A percentile compares a stretch with the other conserved stretches of the same genome.
Conservation (phyloP, 176 grass and related monocot species). For the Zoysia japonica region DNA sequence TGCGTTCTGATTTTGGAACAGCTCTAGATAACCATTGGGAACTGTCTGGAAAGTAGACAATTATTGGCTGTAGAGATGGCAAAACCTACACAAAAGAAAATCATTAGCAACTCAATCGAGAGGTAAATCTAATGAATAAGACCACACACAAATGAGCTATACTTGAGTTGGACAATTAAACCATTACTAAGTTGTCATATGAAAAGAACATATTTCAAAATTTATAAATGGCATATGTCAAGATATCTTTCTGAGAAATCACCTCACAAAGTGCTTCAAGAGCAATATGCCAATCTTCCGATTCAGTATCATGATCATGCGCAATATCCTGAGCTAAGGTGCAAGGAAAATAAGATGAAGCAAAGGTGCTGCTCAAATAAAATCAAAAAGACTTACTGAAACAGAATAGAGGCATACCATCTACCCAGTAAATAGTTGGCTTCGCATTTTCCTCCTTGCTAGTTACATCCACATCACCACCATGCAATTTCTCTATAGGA, state of each 20-base stretch:
- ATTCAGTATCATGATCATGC: constrained; percentile 64
- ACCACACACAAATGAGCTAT: background rate
- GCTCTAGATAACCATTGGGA: constrained; percentile 81
- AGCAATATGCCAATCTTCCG: constrained; percentile 78
- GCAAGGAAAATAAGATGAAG: constrained; percentile 36
- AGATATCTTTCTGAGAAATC: constrained; percentile 41
- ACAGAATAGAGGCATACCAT: constrained; percentile 72
- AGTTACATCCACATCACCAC: constrained; percentile 46
- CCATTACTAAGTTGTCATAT: background rate
- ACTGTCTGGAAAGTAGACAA: constrained; percentile 92
- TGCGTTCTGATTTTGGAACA: constrained; percentile 71
- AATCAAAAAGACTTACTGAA: constrained; percentile 15
- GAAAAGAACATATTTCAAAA: constrained; percentile 5
- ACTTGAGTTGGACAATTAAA: background rate
- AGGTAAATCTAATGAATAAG: constrained; percentile 26
- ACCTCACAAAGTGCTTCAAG: constrained; percentile 91
- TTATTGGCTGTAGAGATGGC: constrained; percentile 71
- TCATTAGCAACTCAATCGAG: background rate
- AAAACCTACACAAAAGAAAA: constrained; percentile 60
- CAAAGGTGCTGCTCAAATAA: constrained; percentile 26
- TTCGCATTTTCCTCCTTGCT: constrained; percentile 48
- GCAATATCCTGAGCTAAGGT: constrained; percentile 84
- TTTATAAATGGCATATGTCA: constrained; percentile 3
- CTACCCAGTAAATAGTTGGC: constrained; percentile 68
- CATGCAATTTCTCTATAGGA: constrained; percentile 48